Evolutionary conservation across 1,284 basidiomycete species (phyloP).

Genomic region (Pisolithus thermaeus): DNA sequence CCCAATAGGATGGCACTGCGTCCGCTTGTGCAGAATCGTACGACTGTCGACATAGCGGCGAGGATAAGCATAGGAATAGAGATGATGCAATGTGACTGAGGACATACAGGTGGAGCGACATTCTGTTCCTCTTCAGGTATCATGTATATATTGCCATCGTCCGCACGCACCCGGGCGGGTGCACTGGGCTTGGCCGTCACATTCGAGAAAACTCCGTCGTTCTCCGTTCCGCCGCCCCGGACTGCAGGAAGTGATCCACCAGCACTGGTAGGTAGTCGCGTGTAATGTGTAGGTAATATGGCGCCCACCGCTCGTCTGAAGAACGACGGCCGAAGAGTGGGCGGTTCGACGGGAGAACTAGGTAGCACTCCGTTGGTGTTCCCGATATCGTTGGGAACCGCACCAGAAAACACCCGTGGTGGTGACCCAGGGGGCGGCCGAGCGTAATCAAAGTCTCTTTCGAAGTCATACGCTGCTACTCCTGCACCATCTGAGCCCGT

Average conservation of each 20-base stretch:
- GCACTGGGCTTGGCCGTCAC: constrained; percentile 83
- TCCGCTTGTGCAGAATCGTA: constrained; percentile 89
- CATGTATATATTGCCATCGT: constrained; percentile 59
- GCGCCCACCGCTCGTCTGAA: constrained; percentile 60
- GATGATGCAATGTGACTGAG: background rate
- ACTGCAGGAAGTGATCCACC: constrained; percentile 23
- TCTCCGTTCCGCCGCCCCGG: constrained; percentile 76
- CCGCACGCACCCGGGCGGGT: constrained; percentile 38
- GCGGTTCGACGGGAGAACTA: constrained; percentile 37
- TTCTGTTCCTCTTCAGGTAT: constrained; percentile 79
- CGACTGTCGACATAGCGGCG: constrained; percentile 42
- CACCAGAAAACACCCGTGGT: constrained; percentile 53
- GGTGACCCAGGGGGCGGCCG: constrained; percentile 79
- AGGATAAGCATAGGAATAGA: constrained; percentile 3
- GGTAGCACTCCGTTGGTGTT: constrained; percentile 80
- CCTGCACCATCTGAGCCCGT: background rate
- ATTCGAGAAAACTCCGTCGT: constrained; percentile 96
- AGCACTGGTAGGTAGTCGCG: constrained; percentile 46
- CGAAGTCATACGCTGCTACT: constrained; percentile 69
- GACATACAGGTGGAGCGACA: constrained; percentile 77
- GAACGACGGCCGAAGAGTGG: constrained; percentile 43
- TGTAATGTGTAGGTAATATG: constrained; percentile 72
- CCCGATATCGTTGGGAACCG: constrained; percentile 64
- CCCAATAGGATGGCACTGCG: constrained; percentile 94
- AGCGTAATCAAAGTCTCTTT: constrained; percentile 70